Conservation (phyloP, 768 basidiomycete species). For the Termitomyces sp. region DNA sequence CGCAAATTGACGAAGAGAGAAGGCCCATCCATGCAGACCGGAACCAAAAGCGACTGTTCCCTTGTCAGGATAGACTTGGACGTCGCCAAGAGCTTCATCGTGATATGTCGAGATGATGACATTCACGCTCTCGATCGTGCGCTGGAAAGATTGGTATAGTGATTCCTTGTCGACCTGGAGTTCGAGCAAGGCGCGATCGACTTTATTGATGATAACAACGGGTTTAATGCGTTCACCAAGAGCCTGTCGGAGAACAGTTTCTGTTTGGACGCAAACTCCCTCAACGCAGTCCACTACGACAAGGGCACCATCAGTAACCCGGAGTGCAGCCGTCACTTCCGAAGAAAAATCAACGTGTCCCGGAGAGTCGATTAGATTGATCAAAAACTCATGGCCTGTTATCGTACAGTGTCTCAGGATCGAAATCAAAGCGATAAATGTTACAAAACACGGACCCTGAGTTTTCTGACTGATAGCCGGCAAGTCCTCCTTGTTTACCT, state of each 20-base stretch:
- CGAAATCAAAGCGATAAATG: slow-evolving; percentile 1
- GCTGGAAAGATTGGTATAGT: slow-evolving; percentile 95
- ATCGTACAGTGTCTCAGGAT: neutral
- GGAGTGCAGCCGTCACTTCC: slow-evolving; percentile 98
- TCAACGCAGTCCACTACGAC: slow-evolving; percentile 99
- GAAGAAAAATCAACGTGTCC: slow-evolving; percentile 99
- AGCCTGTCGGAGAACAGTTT: slow-evolving; percentile 97
- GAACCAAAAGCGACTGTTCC: slow-evolving; percentile 99
- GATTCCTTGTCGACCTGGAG: slow-evolving; percentile 96
- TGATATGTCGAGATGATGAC: slow-evolving; percentile 98
- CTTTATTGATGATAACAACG: slow-evolving; percentile 99
- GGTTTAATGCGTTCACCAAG: slow-evolving; percentile 99
- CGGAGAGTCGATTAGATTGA: slow-evolving; percentile 86
- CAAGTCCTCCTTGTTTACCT: slow-evolving; percentile 88
- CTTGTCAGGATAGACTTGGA: slow-evolving; percentile 97
- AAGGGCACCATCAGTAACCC: slow-evolving; percentile 98
- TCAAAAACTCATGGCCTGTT: slow-evolving; percentile 91
- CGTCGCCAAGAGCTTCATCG: slow-evolving; percentile 91
- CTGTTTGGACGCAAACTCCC: slow-evolving; percentile 99
- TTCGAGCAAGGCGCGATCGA: slow-evolving; percentile 98
- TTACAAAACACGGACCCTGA: slow-evolving; percentile 47
- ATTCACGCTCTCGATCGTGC: slow-evolving; percentile 97
- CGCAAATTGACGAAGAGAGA: slow-evolving; percentile 98
- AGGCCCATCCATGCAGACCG: slow-evolving; percentile 99
- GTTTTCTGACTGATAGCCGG: slow-evolving; percentile 90